Evolutionary conservation across 768 basidiomycete species (phyloP), one percentile per base, ranked within the genome.

Genomic region (Leccinum rimulosum): DNA sequence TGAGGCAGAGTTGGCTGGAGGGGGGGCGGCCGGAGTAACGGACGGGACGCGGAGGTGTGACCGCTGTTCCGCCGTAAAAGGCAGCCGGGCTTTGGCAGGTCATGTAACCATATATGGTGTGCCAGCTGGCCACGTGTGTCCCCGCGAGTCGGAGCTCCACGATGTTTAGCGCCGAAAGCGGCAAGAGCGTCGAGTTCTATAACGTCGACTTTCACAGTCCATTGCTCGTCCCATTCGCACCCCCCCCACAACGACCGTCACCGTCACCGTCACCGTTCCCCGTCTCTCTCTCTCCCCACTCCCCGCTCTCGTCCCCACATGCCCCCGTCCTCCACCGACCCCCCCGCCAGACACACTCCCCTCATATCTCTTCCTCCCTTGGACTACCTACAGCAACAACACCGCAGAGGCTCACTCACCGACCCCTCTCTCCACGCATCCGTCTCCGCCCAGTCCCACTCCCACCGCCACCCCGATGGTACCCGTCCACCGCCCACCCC

Each of bases 371-470:
- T 93, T 31, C 85, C 87, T 3, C 89, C 90, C 9, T 84, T 92
- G 66, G 87, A 91, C 70, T 86, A 82, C 70, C 81, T 91, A 27
- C 89, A 91, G 3, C 36, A 36, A 71, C 89, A 82, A 56, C 91
- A 91, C 68, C 83, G 90, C n/a, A 77, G 89, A 58, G 89, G 89
- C 59, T 92, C 91, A 2, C 87, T 91, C 69, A 90, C 90, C 8
- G 91, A 93, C 77, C 90, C 90, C 3, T 86, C 87, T 45, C 79
- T 91, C 52, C 88, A 90, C 74, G 85, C 47, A n/a, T 45, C 47
- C 47, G 45, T 22, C 45, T 22, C 45, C 45, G 45, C 45, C 45
- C 47, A 45, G 8, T 7, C 47, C 47, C 15, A 15, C 28, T 73
- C 79, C 36, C 57, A 54, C 45, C 62, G 61, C 61, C 60, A 66